Evolutionary conservation across 2,329 filamentous ascomycete species (phyloP).

Genomic region (Acephala macrosclerotiorum): DNA sequence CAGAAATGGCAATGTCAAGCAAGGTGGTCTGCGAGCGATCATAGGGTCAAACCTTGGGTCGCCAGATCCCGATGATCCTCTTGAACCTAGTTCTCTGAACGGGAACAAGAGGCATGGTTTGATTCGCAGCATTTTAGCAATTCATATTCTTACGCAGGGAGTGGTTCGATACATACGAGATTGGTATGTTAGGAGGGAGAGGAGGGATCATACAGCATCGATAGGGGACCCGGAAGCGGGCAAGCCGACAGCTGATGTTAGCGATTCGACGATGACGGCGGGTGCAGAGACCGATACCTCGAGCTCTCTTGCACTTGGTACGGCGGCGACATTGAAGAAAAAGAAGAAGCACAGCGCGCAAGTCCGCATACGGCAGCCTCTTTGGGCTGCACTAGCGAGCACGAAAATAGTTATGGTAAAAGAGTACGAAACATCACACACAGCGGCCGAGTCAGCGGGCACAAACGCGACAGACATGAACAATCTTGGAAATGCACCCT

Average conservation of each 20-base stretch:
- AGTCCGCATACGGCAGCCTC: constrained; percentile 86
- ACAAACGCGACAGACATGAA: constrained; percentile 80
- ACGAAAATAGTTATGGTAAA: constrained; percentile 97
- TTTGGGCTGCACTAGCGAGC: constrained; percentile 93
- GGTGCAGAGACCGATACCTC: constrained; percentile 37
- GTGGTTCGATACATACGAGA: constrained; percentile 74
- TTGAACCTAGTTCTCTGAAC: constrained; percentile 52
- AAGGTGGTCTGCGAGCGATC: constrained; percentile 38
- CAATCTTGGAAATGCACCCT: constrained; percentile 78
- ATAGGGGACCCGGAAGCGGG: constrained; percentile 69
- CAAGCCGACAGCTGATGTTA: constrained; percentile 60
- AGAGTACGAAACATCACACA: constrained; percentile 84
- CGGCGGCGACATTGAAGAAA: constrained; percentile 72
- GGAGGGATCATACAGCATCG: constrained; percentile 57
- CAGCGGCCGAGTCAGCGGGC: constrained; percentile 74
- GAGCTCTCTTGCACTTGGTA: constrained; percentile 32
- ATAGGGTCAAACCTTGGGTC: constrained; percentile 40
- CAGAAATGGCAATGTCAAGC: constrained; percentile 38
- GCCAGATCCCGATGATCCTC: constrained; percentile 52
- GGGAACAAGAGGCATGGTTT: constrained; percentile 69
- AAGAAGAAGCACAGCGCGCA: constrained; percentile 91
- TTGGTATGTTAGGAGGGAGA: constrained; percentile 70
- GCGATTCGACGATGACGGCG: constrained; percentile 45
- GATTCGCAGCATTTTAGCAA: constrained; percentile 73
- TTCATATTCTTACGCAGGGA: constrained; percentile 79